Evolutionary conservation across 805 yeast genomes (phyloP), one percentile per base, ranked within the genome.

Genomic region (Aciculoconidium aculeatum): DNA sequence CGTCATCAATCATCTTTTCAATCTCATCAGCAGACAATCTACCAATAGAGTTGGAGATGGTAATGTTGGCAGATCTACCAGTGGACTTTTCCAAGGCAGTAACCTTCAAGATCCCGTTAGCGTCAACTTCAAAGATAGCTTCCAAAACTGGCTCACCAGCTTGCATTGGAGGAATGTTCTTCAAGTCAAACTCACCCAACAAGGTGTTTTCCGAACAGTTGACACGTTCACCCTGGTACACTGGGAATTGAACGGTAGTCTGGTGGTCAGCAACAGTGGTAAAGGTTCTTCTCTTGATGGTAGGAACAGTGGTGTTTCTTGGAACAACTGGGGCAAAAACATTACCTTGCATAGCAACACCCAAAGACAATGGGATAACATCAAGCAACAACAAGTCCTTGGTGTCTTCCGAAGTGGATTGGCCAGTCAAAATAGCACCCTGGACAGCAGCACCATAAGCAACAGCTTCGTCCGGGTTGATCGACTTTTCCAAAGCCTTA

Each of bases 361-460:
- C 70, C 47, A 64, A 56, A 44, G 70, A 64, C 55, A 64, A 63
- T 59, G 70, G 70, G 51, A 63, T 63, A 45, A 64, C 70, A 60
- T 64, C 70, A 53, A 64, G 63, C 53, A 64, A 63, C 56, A 64
- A 64, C 52, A 64, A 62, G 57, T 64, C 70, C 55, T 64, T 63
- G 58, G 70, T 64, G 51, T 64, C 69, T 45, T 63, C 69, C 28
- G 65, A 59, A 35, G 70, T 64, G 40, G 67, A 60, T 54, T 64
- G 69, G 47, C 70, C 70, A 43, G 70, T 63, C 51, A 64, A 62
- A 58, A 64, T 63, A 46, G 70, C 70, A 63, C 69, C 70, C 51
- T 64, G 70, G 37, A 63, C 70, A 39, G 69, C 69, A 40, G 69
- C 70, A 62, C 70, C 70, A 58, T 63, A 64, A 42, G 70, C 70